Evolutionary conservation across 2,329 filamentous ascomycete genomes (phyloP).

Genomic region (Aureobasidium subglaciale): DNA sequence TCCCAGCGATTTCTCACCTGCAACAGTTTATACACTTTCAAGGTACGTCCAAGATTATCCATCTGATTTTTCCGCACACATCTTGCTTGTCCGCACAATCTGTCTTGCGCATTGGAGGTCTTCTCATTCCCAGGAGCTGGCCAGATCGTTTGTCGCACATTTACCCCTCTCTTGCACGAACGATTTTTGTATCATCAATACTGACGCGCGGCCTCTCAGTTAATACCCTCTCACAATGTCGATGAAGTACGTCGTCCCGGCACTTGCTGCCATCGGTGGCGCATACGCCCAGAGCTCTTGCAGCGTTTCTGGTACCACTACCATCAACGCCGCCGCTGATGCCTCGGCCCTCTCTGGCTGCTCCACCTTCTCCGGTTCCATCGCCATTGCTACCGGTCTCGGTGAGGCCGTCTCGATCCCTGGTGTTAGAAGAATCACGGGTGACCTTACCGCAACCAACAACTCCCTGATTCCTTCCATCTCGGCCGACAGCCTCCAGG

Average conservation of each 20-base stretch:
- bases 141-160: neutral
- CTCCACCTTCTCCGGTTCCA: slow-evolving; percentile 59
- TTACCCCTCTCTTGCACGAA: neutral
- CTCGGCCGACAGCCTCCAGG: slow-evolving; percentile 51
- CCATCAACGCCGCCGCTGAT: slow-evolving; percentile 55
- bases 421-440: slow-evolving; percentile 54
- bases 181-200: neutral
- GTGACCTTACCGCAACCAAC: slow-evolving; percentile 45
- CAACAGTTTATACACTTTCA: slow-evolving; percentile 15
- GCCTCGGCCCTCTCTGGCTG: slow-evolving; percentile 56
- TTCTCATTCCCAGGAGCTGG: neutral
- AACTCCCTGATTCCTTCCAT: slow-evolving; percentile 59
- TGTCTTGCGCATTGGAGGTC: neutral
- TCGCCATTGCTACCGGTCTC: slow-evolving; percentile 55
- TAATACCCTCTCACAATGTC: slow-evolving; percentile 38
- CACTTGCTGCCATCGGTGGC: slow-evolving; percentile 46
- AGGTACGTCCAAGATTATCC: slow-evolving; percentile 1
- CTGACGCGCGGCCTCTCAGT: slow-evolving; percentile 8
- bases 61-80: neutral
- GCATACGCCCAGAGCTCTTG: slow-evolving; percentile 38
- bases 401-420: slow-evolving; percentile 55
- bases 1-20: slow-evolving; percentile 14
- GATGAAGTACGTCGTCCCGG: slow-evolving; percentile 50
- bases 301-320: slow-evolving; percentile 39
- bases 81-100: no score